Evolutionary conservation across 2,329 filamentous ascomycete genomes (phyloP), one percentile per base, ranked within the genome.

Genomic region (Graphilbum sp.): DNA sequence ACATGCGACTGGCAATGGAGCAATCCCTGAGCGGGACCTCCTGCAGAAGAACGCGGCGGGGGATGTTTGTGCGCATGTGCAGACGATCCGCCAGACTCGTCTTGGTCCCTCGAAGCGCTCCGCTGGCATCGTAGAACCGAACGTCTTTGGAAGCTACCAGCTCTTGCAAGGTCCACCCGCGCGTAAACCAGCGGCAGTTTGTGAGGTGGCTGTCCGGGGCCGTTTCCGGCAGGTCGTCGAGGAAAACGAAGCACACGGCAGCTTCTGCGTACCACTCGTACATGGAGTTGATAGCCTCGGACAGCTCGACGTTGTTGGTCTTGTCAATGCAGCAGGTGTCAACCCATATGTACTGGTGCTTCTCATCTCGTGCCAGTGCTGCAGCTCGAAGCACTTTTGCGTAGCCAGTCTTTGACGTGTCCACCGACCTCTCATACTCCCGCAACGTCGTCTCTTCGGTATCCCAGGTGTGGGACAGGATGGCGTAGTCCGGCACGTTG

Each of bases 81-180:
- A 54, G 42, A 7, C 34, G 10, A 2, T 32, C n/a, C 3, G 34
- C 31, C 6, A 53, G 31, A 1, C 40, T 35, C 3, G 31, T 18
- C 35, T 50, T 54, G 2, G 44, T 47, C 2, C 54, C 55, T 2
- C 55, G 39, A 1, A 32, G 37, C 0, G 24, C 18, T 57, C 55
- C 60, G 3, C 36, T 33, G 0, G 15, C 11, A 29, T 52, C 45
- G 43, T 49, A 58, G 41, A 62, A 59, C 4, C 42, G 18, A 0
- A 58, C 17, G 1, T 42, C 31, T 2, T 15, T 16, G 1, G 54
- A 55, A 0, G 56, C 79, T 5, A 84, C 62, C 0, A 79, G 74
- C 54, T 83, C 74, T 50, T 79, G 78, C 45, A 78, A 58, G 0
- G 75, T 81, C 49, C 73, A 70, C n/a, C 55, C 55, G 69, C 66